Percentiles rank a stretch among this genome's conserved stretches.
phyloP scores from a whole-genome alignment of 2,329 filamentous ascomycete genomes.

The Parasarocladium wereldwijsianum region DNA sequence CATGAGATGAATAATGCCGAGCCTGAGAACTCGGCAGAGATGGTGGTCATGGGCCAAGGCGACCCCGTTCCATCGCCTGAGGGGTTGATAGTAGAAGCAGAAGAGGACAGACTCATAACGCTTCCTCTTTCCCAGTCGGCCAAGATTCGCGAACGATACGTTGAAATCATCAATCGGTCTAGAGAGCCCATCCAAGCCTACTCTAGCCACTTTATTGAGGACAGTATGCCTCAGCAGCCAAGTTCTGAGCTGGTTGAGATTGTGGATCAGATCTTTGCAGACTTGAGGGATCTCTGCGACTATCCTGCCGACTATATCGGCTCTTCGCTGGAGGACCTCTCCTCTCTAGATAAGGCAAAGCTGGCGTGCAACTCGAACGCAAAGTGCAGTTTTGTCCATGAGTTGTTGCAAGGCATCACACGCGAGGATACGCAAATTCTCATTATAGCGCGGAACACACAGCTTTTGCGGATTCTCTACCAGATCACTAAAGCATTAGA shows the following conservation, averaged over 20 bases:
- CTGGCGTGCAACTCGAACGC: conserved; percentile 41
- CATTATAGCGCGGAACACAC: conserved; percentile 35
- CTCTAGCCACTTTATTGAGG: too few relatives aligned
- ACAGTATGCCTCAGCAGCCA: too few relatives aligned
- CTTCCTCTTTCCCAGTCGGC: too few relatives aligned
- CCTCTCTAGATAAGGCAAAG: conserved; percentile 29
- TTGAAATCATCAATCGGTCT: too few relatives aligned
- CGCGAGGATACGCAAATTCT: conserved; percentile 30
- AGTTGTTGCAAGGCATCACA: conserved; percentile 32
- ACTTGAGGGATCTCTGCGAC: conserved; percentile 40
- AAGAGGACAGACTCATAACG: too few relatives aligned
- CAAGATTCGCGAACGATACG: too few relatives aligned
- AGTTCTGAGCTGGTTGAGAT: conserved; percentile 27
- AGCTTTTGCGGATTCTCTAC: conserved; percentile 36
- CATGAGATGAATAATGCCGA: too few relatives aligned
- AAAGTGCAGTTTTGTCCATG: conserved; percentile 45
- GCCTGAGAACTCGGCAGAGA: too few relatives aligned
- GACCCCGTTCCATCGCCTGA: too few relatives aligned
- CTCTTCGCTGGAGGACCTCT: conserved; percentile 22
- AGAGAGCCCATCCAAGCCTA: too few relatives aligned
- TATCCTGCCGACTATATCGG: conserved; percentile 36
- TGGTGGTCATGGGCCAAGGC: too few relatives aligned
- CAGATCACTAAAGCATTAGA: conserved; percentile 27
- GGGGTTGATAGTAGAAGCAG: too few relatives aligned
- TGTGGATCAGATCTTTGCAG: conserved; percentile 35